Conservation (phyloP, 163 green algal species). For the Scenedesmus sp. region DNA sequence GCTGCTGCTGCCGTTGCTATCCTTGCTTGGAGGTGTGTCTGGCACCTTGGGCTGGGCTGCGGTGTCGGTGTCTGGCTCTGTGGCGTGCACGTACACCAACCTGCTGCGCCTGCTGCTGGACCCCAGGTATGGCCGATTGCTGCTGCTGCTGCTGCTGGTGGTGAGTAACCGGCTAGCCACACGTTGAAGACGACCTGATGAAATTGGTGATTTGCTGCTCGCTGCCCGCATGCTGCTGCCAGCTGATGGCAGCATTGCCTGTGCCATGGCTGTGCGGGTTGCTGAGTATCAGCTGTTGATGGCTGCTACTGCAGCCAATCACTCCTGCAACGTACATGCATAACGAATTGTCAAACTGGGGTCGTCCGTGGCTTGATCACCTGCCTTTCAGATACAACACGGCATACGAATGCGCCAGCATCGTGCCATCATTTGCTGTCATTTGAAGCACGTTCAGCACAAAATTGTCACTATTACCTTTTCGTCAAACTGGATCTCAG, state of each 20-base stretch:
- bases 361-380: slow-evolving; percentile 10
- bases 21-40: slow-evolving; percentile 15
- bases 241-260: slow-evolving; percentile 13
- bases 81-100: slow-evolving; percentile 32
- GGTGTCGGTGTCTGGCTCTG: slow-evolving; percentile 43
- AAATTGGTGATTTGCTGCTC: not conserved
- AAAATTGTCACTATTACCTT: not conserved
- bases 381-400: not conserved
- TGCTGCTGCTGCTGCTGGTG: slow-evolving; percentile 25
- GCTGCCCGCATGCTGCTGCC: slow-evolving; percentile 12
- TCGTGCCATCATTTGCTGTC: not conserved
- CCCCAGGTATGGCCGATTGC: not conserved
- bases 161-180: not conserved
- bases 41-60: slow-evolving; percentile 34
- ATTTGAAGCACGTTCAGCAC: not conserved
- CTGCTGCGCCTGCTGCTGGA: not conserved
- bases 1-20: slow-evolving; percentile 7
- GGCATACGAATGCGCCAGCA: not conserved
- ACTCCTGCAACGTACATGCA: not conserved
- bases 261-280: not conserved
- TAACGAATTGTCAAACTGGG: too few relatives aligned
- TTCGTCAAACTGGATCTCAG: not conserved
- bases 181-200: not conserved
- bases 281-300: not conserved
- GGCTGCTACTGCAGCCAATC: not conserved